A percentile compares a stretch with the other conserved stretches of the same genome.
Conservation (phyloP, 2,329 filamentous ascomycete species). For the Periconia digitata region DNA sequence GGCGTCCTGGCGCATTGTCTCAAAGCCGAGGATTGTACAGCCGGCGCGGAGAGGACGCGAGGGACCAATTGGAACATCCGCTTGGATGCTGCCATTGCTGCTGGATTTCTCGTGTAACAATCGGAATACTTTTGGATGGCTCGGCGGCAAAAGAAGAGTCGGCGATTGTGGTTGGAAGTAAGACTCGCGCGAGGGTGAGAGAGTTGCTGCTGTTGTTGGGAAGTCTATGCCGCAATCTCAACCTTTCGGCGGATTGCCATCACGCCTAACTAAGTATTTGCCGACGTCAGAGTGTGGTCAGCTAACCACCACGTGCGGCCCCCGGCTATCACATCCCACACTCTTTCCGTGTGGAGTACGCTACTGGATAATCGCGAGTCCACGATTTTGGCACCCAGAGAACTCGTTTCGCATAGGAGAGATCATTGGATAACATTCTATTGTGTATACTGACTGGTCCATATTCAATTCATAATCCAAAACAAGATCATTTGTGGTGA, state of each 20-base stretch:
- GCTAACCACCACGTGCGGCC: slow-evolving; percentile 7
- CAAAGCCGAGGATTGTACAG: background rate
- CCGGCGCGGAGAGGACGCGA: slow-evolving; percentile 8
- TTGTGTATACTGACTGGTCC: too few species aligned
- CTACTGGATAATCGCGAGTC: background rate
- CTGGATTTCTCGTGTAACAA: background rate
- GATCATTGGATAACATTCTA: slow-evolving; percentile 1
- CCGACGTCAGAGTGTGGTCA: slow-evolving; percentile 12
- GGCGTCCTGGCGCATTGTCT: slow-evolving; percentile 1
- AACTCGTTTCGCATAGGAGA: background rate
- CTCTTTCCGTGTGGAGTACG: background rate
- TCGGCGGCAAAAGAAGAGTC: background rate
- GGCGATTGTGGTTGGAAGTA: background rate
- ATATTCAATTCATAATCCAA: background rate
- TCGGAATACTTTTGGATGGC: background rate
- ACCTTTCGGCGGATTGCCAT: background rate
- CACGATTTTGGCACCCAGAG: background rate
- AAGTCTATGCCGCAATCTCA: background rate
- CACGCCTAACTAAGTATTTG: background rate
- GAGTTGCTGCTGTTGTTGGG: too few species aligned
- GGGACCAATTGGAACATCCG: slow-evolving; percentile 16
- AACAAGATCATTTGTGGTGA: background rate
- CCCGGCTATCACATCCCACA: background rate
- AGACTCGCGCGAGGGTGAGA: slow-evolving; percentile 1
- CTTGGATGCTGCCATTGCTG: slow-evolving; percentile 21